phyloP scores from a whole-genome alignment of 164 flowering plant species.

The Stephania japonica region DNA sequence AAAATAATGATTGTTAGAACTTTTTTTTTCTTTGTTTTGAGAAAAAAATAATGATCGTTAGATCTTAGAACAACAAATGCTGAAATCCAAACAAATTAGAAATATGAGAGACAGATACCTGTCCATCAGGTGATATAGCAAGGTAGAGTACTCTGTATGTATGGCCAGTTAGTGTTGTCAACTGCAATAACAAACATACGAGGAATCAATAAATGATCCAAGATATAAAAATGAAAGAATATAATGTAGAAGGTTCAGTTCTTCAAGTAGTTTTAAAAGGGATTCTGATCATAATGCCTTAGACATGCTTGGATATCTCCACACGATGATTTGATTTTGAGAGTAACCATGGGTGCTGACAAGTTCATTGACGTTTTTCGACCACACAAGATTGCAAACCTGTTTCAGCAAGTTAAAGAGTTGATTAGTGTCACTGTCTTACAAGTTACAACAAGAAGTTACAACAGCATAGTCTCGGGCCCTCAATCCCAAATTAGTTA shows the following conservation, averaged over 20 bases:
- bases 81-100: not conserved
- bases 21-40: too few species aligned
- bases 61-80: not conserved
- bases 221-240: not conserved
- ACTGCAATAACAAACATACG: conserved; percentile 33
- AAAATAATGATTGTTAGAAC: not conserved
- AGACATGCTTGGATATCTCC: conserved; percentile 95
- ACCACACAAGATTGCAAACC: conserved; percentile 98
- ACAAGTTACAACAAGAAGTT: too few species aligned
- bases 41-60: conserved; percentile 3
- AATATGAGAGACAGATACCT: conserved; percentile 39
- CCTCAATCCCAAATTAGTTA: too few species aligned
- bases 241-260: not conserved
- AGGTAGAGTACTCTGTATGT: conserved; percentile 88
- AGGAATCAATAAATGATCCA: not conserved
- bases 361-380: conserved; percentile 94
- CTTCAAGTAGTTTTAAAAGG: not conserved
- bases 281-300: conserved; percentile 41
- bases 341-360: conserved; percentile 99
- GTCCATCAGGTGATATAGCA: conserved; percentile 97
- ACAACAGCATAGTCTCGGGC: too few species aligned
- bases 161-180: conserved; percentile 95
- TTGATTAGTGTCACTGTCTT: conserved; percentile 6
- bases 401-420: conserved; percentile 20
- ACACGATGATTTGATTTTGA: conserved; percentile 90